Conservation (phyloP, 768 basidiomycete genomes). For the Rhodotorula paludigena region DNA sequence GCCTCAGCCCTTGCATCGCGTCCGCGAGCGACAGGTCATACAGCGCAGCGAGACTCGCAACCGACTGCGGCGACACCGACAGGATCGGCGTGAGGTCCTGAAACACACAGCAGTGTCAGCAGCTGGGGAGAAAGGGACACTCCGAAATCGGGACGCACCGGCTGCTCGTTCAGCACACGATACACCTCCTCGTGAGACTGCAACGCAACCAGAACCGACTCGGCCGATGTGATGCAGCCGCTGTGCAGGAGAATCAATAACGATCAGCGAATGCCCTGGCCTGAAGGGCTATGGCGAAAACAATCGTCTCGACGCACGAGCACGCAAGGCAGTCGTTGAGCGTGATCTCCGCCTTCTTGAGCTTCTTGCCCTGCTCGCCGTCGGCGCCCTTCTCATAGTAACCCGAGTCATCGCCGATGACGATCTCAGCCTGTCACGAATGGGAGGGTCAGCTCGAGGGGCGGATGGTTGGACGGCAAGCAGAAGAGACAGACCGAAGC, state of each 20-base stretch:
- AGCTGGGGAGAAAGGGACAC: not conserved
- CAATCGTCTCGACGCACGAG: slow-evolving; percentile 58
- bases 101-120: not conserved
- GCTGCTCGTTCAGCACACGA: slow-evolving; percentile 63
- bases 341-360: slow-evolving; percentile 90
- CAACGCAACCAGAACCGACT: slow-evolving; percentile 90
- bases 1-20: slow-evolving; percentile 56
- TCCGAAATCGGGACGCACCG: slow-evolving; percentile 41
- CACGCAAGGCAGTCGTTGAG: slow-evolving; percentile 97
- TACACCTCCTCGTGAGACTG: slow-evolving; percentile 93
- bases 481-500: slow-evolving; percentile 25
- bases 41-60: slow-evolving; percentile 70
- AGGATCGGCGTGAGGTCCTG: slow-evolving; percentile 61
- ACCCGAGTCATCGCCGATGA: slow-evolving; percentile 69
- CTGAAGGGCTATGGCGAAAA: not conserved
- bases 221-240: slow-evolving; percentile 97
- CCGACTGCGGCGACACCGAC: slow-evolving; percentile 82
- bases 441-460: slow-evolving; percentile 45
- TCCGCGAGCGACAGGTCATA: slow-evolving; percentile 51
- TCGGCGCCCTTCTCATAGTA: slow-evolving; percentile 74
- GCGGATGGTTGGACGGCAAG: not conserved
- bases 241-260: slow-evolving; percentile 49
- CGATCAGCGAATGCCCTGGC: not conserved
- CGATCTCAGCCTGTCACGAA: slow-evolving; percentile 73
- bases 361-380: slow-evolving; percentile 52